Evolutionary conservation across 2,329 filamentous ascomycete species (phyloP).

Genomic region (Xylaria sp.): DNA sequence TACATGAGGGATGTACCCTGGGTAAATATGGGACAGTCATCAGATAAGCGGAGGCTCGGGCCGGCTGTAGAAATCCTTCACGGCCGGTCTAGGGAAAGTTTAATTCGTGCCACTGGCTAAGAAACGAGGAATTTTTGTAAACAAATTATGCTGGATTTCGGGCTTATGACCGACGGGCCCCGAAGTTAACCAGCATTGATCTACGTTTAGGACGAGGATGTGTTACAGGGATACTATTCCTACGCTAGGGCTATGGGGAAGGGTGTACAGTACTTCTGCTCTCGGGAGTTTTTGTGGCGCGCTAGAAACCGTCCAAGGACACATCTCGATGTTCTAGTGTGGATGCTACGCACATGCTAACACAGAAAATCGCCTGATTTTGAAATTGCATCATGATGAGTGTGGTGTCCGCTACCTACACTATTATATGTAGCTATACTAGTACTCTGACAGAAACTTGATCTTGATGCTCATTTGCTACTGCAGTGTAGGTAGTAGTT

Average conservation of each 20-base stretch:
- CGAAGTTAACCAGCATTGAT: conserved; percentile 32
- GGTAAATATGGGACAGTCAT: not conserved
- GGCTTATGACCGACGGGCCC: conserved; percentile 19
- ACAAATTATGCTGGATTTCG: conserved; percentile 26
- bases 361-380: conserved; percentile 15
- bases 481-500: conserved; percentile 6
- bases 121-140: conserved; percentile 28
- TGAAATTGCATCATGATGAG: conserved; percentile 21
- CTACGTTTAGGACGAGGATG: conserved; percentile 38
- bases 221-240: conserved; percentile 36
- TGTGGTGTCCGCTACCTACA: conserved; percentile 9
- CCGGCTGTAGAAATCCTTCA: not conserved
- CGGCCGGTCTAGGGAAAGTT: conserved; percentile 4
- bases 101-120: conserved; percentile 4
- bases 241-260: not conserved
- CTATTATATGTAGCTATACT: not conserved
- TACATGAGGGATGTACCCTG: not conserved
- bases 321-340: conserved; percentile 29
- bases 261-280: conserved; percentile 3
- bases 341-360: conserved; percentile 10
- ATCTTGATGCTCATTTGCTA: not conserved
- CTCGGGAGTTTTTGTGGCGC: conserved; percentile 7
- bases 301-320: conserved; percentile 28
- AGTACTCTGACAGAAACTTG: conserved; percentile 3
- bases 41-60: not conserved